A percentile compares a stretch with the other conserved stretches of the same genome.
These are phyloP conservation scores for Chlorella sp. DNA, from an alignment of 139 green algal genomes.

Conservation along the genomic window DNA sequence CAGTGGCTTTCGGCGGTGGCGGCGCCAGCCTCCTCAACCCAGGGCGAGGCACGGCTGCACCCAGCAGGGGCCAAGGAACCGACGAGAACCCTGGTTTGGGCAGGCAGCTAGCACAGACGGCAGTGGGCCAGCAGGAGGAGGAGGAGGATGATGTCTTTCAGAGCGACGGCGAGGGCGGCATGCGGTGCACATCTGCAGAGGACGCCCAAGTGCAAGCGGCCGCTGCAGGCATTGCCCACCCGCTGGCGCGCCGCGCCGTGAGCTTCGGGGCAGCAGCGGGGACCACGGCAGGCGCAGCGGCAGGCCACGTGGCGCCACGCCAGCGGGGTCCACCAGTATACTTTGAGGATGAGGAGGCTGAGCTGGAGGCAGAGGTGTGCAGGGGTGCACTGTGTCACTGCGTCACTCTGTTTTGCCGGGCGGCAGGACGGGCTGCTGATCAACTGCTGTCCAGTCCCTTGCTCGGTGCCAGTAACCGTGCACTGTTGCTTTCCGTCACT, in stretches of 20 bases:
- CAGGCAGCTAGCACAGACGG: neutral
- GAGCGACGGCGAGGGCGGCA: constrained; percentile 1
- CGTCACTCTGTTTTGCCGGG: neutral
- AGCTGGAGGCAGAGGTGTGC: constrained; percentile 22
- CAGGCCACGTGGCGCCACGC: neutral
- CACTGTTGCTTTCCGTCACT: neutral
- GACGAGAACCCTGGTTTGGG: too few species aligned
- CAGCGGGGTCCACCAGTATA: neutral
- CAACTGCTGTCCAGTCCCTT: neutral
- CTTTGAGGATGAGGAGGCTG: constrained; percentile 18
- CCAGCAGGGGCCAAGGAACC: neutral
- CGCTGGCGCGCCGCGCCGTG: neutral
- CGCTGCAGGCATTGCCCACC: neutral
- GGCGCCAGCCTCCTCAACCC: neutral
- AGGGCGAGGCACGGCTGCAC: neutral
- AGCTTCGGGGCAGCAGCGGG: neutral
- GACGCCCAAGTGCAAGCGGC: neutral
- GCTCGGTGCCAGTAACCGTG: neutral
- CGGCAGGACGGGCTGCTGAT: neutral
- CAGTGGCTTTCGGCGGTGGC: neutral
- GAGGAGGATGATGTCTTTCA: constrained; percentile 26
- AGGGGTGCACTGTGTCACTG: neutral
- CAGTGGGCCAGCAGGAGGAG: neutral
- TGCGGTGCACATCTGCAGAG: constrained; percentile 45
- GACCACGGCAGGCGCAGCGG: neutral